A percentile compares a stretch with the other conserved stretches of the same genome.
phyloP scores from a whole-genome alignment of 306 rosid genomes.

The Gleditsia sinensis region DNA sequence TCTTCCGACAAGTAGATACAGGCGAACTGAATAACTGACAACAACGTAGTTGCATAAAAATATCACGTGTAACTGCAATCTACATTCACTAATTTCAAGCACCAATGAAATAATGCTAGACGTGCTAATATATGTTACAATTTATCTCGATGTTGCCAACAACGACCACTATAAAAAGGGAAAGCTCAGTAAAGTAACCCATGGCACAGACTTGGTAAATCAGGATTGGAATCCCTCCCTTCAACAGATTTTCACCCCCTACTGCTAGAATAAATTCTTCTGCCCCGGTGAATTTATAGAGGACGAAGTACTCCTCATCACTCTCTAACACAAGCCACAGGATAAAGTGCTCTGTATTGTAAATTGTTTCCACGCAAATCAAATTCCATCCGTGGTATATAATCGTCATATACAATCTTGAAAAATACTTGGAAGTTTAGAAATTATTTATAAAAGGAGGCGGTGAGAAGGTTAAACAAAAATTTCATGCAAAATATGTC shows the following conservation, averaged over 20 bases:
- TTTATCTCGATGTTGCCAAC: neutral
- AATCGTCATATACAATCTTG: constrained; percentile 29
- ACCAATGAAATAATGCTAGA: neutral
- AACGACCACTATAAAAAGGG: neutral
- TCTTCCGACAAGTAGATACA: neutral
- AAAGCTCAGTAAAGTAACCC: neutral
- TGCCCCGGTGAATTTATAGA: neutral
- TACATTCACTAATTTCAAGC: neutral
- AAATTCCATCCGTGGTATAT: neutral
- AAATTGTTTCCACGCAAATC: constrained; percentile 10
- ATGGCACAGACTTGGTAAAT: neutral
- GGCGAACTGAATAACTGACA: neutral
- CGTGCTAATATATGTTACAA: neutral
- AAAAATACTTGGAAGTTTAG: constrained; percentile 9
- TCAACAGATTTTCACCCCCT: neutral
- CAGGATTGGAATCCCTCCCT: neutral
- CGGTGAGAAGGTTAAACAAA: constrained; percentile 21
- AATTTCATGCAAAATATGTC: constrained; percentile 10
- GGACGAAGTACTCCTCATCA: constrained; percentile 9
- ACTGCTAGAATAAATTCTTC: neutral
- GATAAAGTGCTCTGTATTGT: neutral
- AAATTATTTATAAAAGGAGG: constrained; percentile 15
- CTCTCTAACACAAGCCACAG: too few species aligned
- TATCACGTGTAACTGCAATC: neutral
- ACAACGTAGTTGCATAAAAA: neutral